Evolutionary conservation across 768 basidiomycete genomes (phyloP).

Genomic region (Coprinellus micaceus): DNA sequence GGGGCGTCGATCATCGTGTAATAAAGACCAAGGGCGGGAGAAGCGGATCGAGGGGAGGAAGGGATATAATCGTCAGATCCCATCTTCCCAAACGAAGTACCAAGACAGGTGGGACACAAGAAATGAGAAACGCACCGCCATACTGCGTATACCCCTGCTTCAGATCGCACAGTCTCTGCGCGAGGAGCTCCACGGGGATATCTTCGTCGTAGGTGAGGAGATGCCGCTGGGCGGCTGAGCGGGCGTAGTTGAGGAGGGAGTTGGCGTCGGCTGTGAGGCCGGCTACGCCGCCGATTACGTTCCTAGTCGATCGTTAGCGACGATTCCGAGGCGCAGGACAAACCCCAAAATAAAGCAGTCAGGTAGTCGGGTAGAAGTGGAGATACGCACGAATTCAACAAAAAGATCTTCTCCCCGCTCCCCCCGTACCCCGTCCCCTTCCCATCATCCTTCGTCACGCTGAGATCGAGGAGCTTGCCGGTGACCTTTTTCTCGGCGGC

Average conservation of each 20-base stretch:
- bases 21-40: no score
- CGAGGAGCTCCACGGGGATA: slow-evolving; percentile 94
- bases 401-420: slow-evolving; percentile 96
- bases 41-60: background rate
- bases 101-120: background rate
- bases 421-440: slow-evolving; percentile 92
- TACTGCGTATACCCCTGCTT: slow-evolving; percentile 99
- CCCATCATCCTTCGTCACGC: slow-evolving; percentile 64
- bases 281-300: slow-evolving; percentile 92
- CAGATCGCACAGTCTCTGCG: slow-evolving; percentile 91
- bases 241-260: slow-evolving; percentile 92
- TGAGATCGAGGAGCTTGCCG: slow-evolving; percentile 94
- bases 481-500: slow-evolving; percentile 98
- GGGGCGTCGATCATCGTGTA: no score
- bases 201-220: slow-evolving; percentile 91
- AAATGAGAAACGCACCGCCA: slow-evolving; percentile 58
- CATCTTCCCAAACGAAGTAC: no score
- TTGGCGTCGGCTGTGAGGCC: slow-evolving; percentile 97
- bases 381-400: slow-evolving; percentile 77
- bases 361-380: background rate
- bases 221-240: slow-evolving; percentile 87
- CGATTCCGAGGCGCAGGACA: no score
- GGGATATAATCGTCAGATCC: no score
- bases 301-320: no score
- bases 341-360: no score